These are phyloP conservation scores for Scedosporium apiospermum DNA, from an alignment of 2,329 filamentous ascomycete genomes.

Conservation along the genomic window DNA sequence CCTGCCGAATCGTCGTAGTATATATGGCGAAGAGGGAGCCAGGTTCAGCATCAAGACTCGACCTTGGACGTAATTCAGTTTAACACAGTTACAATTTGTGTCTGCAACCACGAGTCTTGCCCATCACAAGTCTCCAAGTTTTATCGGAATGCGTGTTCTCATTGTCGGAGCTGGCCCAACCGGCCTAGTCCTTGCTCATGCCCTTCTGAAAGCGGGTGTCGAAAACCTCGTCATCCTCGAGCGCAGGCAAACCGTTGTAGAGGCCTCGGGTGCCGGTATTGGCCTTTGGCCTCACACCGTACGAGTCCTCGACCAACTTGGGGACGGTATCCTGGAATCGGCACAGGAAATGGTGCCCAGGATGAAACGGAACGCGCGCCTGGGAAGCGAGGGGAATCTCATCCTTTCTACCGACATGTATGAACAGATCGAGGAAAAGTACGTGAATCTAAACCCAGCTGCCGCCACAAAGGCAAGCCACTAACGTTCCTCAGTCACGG, in stretches of 20 bases:
- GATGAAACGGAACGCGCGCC: not conserved
- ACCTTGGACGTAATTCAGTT: not conserved
- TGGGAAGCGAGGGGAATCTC: not conserved
- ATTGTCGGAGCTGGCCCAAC: slow-evolving; percentile 27
- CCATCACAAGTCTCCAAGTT: too few relatives aligned
- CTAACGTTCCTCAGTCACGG: slow-evolving; percentile 12
- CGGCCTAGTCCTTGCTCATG: slow-evolving; percentile 20
- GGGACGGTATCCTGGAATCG: slow-evolving; percentile 12
- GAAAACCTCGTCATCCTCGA: slow-evolving; percentile 21
- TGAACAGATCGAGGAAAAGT: not conserved
- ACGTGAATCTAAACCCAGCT: not conserved
- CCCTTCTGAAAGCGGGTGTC: slow-evolving; percentile 19
- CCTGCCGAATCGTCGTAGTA: too few relatives aligned
- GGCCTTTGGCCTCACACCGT: slow-evolving; percentile 16
- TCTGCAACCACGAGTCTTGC: too few relatives aligned
- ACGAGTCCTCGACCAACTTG: slow-evolving; percentile 19
- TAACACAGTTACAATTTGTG: not conserved
- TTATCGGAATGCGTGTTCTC: slow-evolving; percentile 13
- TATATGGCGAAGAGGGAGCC: too few relatives aligned
- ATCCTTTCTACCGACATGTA: not conserved
- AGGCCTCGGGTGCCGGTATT: slow-evolving; percentile 14
- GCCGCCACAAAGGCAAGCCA: not conserved
- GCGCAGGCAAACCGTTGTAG: slow-evolving; percentile 12
- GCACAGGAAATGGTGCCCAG: slow-evolving; percentile 11
- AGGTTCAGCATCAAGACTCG: too few relatives aligned